Evolutionary conservation across 768 basidiomycete species (phyloP).

Genomic region (Mycena belliarum): DNA sequence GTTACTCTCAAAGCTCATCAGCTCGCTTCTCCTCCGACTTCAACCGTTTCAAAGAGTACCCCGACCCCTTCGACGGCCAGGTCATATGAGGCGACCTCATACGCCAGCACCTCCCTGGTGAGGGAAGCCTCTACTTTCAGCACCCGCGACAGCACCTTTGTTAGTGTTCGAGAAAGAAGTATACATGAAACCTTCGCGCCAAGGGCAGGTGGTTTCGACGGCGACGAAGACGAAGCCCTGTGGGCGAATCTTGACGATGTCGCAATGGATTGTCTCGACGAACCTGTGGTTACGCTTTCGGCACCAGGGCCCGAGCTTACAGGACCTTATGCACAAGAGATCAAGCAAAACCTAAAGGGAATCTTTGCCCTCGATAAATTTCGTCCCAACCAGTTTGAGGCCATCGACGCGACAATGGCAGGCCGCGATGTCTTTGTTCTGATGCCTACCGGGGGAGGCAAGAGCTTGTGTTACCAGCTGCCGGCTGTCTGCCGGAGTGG

Average conservation of each 20-base stretch:
- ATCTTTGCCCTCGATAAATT: constrained; percentile 71
- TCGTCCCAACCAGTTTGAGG: constrained; percentile 83
- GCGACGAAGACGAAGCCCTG: constrained; percentile 44
- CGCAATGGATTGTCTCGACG: constrained; percentile 29
- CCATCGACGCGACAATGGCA: constrained; percentile 75
- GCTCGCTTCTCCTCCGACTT: background rate
- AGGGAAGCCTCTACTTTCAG: background rate
- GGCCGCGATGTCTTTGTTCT: constrained; percentile 91
- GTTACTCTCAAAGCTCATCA: background rate
- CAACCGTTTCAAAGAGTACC: background rate
- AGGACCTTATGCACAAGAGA: constrained; percentile 38
- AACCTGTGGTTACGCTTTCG: constrained; percentile 22
- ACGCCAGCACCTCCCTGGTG: constrained; percentile 1
- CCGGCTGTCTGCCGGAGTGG: constrained; percentile 82
- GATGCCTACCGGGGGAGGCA: constrained; percentile 95
- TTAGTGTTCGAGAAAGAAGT: constrained; percentile 6
- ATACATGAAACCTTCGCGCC: background rate
- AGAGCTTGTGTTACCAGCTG: constrained; percentile 86
- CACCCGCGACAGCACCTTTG: background rate
- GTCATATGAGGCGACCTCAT: constrained; percentile 1
- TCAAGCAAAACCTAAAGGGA: constrained; percentile 50
- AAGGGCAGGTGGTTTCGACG: constrained; percentile 13
- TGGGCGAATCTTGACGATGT: constrained; percentile 51
- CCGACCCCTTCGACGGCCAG: background rate
- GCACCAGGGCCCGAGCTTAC: constrained; percentile 13